Evolutionary conservation across 169 alveolate genomes (phyloP).

Genomic region (Cryptosporidium sp.): DNA sequence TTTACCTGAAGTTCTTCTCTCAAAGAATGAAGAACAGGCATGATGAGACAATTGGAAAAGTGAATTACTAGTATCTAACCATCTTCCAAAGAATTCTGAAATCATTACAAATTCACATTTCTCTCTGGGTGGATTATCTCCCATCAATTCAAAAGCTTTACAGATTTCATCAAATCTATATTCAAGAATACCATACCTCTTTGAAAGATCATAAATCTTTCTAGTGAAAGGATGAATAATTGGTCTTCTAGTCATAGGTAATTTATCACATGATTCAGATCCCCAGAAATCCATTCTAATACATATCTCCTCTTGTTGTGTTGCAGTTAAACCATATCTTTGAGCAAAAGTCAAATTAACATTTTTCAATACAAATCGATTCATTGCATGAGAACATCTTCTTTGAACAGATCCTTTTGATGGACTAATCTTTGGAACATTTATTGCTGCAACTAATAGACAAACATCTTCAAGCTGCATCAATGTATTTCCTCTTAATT

Average conservation of each 20-base stretch:
- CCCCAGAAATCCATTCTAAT: constrained; percentile 66
- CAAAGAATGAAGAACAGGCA: constrained; percentile 50
- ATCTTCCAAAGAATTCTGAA: constrained; percentile 69
- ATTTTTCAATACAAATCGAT: constrained; percentile 46
- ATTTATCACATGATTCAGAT: constrained; percentile 54
- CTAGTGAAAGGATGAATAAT: constrained; percentile 49
- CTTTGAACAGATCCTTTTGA: constrained; percentile 42
- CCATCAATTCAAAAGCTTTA: constrained; percentile 63
- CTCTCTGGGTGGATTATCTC: constrained; percentile 74
- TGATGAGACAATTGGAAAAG: constrained; percentile 66
- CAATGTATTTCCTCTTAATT: constrained; percentile 22
- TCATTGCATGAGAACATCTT: constrained; percentile 72
- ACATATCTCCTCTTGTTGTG: constrained; percentile 69
- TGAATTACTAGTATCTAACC: constrained; percentile 69
- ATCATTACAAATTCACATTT: constrained; percentile 55
- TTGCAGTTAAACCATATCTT: constrained; percentile 54
- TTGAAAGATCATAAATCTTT: constrained; percentile 48
- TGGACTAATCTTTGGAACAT: constrained; percentile 48
- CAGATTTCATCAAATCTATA: constrained; percentile 74
- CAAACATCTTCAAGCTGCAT: constrained; percentile 69
- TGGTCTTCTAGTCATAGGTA: constrained; percentile 32
- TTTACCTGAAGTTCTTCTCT: constrained; percentile 61
- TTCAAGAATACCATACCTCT: constrained; percentile 49
- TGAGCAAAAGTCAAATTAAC: constrained; percentile 73
- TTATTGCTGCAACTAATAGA: constrained; percentile 52